A percentile compares a stretch with the other conserved stretches of the same genome.
Conservation (phyloP, 805 yeast species). For the Pichia paraexigua region DNA sequence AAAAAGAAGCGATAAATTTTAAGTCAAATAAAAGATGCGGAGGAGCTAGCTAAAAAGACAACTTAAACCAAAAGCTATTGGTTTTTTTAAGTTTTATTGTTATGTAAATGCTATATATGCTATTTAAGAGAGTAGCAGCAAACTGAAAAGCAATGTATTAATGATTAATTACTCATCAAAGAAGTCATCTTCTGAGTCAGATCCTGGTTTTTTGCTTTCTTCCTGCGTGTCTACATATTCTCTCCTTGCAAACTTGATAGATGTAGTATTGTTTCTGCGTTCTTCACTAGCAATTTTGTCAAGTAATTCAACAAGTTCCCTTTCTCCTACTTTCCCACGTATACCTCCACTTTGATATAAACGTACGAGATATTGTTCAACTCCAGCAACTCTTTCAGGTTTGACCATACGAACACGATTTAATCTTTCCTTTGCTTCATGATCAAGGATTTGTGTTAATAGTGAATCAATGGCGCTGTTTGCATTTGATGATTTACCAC, state of each 20-base stretch:
- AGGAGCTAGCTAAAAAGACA: too few species aligned
- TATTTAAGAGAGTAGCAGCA: too few species aligned
- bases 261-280: conserved; percentile 49
- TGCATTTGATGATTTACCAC: not conserved
- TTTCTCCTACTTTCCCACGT: conserved; percentile 64
- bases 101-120: not conserved
- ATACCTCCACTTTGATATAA: conserved; percentile 73
- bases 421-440: conserved; percentile 80
- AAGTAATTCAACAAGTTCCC: conserved; percentile 73
- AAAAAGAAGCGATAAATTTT: too few species aligned
- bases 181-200: conserved; percentile 27
- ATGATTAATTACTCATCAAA: conserved; percentile 24
- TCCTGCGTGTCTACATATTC: conserved; percentile 13
- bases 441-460: conserved; percentile 66
- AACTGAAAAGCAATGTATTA: too few species aligned
- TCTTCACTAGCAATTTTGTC: conserved; percentile 76
- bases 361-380: conserved; percentile 69
- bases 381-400: conserved; percentile 85
- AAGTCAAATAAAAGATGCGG: too few species aligned
- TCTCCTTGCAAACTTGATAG: conserved; percentile 53
- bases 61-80: too few species aligned
- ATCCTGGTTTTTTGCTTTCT: conserved; percentile 12
- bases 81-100: not conserved
- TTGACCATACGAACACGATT: conserved; percentile 82
- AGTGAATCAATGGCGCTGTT: conserved; percentile 20